Percentiles rank a stretch among this genome's conserved stretches.
Evolutionary conservation across 2,329 filamentous ascomycete species (phyloP).

Genomic region (Tolypocladium capitatum): DNA sequence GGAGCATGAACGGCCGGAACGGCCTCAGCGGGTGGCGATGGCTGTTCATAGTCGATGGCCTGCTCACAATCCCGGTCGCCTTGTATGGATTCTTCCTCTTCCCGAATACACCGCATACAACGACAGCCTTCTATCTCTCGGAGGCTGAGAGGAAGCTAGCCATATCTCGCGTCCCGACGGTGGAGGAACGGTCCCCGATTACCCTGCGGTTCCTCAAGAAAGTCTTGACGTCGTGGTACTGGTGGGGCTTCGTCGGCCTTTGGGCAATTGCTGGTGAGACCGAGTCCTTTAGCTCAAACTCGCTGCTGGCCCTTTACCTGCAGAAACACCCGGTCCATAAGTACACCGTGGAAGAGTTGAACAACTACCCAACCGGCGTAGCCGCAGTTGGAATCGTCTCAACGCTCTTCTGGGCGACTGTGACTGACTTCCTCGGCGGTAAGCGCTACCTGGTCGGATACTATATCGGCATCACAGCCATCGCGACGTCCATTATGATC

Average conservation of each 20-base stretch:
- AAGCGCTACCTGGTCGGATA: slow-evolving; percentile 54
- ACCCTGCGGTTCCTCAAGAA: slow-evolving; percentile 36
- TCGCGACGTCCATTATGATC: slow-evolving; percentile 49
- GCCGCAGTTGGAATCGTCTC: slow-evolving; percentile 43
- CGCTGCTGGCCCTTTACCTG: slow-evolving; percentile 38
- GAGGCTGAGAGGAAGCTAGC: slow-evolving; percentile 33
- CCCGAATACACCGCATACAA: slow-evolving; percentile 31
- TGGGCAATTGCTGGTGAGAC: slow-evolving; percentile 61
- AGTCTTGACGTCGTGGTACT: slow-evolving; percentile 47
- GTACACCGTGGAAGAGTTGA: slow-evolving; percentile 35
- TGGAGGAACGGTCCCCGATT: slow-evolving; percentile 29
- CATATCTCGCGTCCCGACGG: slow-evolving; percentile 23
- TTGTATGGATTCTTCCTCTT: slow-evolving; percentile 22
- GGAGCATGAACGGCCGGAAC: slow-evolving; percentile 23
- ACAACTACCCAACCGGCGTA: slow-evolving; percentile 44
- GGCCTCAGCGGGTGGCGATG: slow-evolving; percentile 54
- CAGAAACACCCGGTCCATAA: slow-evolving; percentile 29
- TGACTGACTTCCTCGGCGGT: slow-evolving; percentile 52
- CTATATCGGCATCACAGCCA: slow-evolving; percentile 52
- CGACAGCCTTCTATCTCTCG: slow-evolving; percentile 28
- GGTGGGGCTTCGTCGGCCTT: slow-evolving; percentile 52
- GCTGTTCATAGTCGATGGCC: slow-evolving; percentile 59
- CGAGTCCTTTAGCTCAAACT: slow-evolving; percentile 56
- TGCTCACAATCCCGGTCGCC: slow-evolving; percentile 25
- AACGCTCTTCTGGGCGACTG: slow-evolving; percentile 55